Percentiles rank a stretch among this genome's conserved stretches.
Evolutionary conservation across 176 grass and related monocot genomes (phyloP).

Genomic region (Aegilops speltoides): DNA sequence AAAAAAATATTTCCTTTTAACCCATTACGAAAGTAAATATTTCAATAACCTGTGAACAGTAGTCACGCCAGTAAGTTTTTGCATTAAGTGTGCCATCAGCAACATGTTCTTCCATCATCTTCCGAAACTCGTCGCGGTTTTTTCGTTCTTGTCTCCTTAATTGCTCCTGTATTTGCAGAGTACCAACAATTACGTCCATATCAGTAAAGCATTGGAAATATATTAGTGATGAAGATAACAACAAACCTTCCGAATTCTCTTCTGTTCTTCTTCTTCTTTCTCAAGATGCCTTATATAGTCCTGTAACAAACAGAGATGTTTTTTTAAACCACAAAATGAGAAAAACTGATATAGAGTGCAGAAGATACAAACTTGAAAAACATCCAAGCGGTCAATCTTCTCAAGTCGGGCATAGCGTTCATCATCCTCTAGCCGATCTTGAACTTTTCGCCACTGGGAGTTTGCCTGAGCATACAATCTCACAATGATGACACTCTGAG

Average conservation of each 20-base stretch:
- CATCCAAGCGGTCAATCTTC: conserved; percentile 78
- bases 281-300: conserved; percentile 42
- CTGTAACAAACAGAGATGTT: conserved; percentile 49
- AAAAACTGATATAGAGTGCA: background rate
- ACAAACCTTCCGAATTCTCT: conserved; percentile 73
- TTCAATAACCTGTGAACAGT: conserved; percentile 65
- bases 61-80: conserved; percentile 93
- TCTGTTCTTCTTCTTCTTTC: conserved; percentile 51
- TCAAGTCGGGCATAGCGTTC: conserved; percentile 84
- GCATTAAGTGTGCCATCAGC: conserved; percentile 68
- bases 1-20: background rate
- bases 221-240: conserved; percentile 2
- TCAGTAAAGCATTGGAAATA: background rate
- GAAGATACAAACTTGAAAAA: conserved; percentile 84
- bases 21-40: conserved; percentile 7
- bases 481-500: conserved; percentile 6
- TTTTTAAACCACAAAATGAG: conserved; percentile 16
- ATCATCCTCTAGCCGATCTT: conserved; percentile 88
- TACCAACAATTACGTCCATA: background rate
- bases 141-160: conserved; percentile 76
- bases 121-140: conserved; percentile 85
- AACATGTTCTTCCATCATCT: conserved; percentile 87
- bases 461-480: conserved; percentile 43
- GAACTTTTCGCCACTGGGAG: conserved; percentile 93
- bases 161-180: conserved; percentile 51